These are phyloP conservation scores for Melampsora americana DNA, from an alignment of 1,284 basidiomycete genomes.

Conservation along the genomic window DNA sequence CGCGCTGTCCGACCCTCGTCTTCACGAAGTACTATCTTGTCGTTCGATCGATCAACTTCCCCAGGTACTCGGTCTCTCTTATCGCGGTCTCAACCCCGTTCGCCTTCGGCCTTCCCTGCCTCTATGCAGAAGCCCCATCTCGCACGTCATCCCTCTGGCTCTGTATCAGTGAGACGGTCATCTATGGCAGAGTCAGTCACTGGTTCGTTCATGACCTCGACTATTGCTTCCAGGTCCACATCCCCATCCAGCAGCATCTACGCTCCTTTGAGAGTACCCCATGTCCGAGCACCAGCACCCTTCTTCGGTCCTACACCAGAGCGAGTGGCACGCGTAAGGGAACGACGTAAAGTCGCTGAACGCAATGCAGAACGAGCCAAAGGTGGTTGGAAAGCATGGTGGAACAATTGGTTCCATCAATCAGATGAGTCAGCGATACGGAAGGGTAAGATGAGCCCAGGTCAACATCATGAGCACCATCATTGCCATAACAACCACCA, in stretches of 20 bases:
- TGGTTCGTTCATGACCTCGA: conserved; percentile 8
- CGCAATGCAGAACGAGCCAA: conserved; percentile 31
- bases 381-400: conserved; percentile 43
- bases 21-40: background rate
- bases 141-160: conserved; percentile 5
- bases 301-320: conserved; percentile 39
- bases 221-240: conserved; percentile 28
- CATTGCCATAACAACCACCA: background rate
- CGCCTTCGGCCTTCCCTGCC: conserved; percentile 17
- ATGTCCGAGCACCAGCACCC: conserved; percentile 34
- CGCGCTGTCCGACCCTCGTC: background rate
- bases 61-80: conserved; percentile 12
- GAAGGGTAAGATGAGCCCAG: conserved; percentile 25
- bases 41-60: conserved; percentile 5
- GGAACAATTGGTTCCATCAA: conserved; percentile 41
- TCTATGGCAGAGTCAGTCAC: conserved; percentile 25
- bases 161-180: background rate
- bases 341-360: conserved; percentile 32
- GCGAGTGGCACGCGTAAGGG: conserved; percentile 32
- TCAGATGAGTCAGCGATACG: conserved; percentile 17
- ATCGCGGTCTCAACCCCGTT: background rate
- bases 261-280: conserved; percentile 27
- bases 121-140: conserved; percentile 14
- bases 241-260: conserved; percentile 38
- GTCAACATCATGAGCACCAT: background rate